phyloP scores from a whole-genome alignment of 1,139 yeast species.

The Taiozyma sp. region DNA sequence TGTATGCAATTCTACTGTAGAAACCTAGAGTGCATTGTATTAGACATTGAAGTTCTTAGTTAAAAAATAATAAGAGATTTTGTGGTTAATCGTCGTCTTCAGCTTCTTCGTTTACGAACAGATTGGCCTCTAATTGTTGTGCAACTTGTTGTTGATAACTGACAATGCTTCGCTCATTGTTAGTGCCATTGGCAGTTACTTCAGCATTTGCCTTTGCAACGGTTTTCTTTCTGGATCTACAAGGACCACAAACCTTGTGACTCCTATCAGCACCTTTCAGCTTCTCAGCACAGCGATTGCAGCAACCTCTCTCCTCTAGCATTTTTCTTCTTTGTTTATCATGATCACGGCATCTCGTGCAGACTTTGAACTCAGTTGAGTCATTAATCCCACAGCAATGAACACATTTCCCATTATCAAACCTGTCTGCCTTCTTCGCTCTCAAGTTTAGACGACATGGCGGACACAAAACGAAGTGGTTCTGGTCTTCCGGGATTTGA shows the following conservation, averaged over 20 bases:
- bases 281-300: constrained; percentile 54
- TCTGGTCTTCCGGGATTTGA: constrained; percentile 43
- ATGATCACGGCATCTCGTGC: constrained; percentile 55
- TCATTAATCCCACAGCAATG: constrained; percentile 63
- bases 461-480: constrained; percentile 53
- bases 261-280: constrained; percentile 41
- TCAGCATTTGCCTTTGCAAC: constrained; percentile 2
- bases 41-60: background rate
- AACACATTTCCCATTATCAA: constrained; percentile 59
- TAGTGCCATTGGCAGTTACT: constrained; percentile 1
- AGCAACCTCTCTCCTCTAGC: constrained; percentile 51
- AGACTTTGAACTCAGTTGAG: constrained; percentile 47
- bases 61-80: background rate
- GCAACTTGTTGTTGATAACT: constrained; percentile 9
- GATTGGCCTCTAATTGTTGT: constrained; percentile 18
- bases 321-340: constrained; percentile 52
- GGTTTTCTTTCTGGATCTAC: constrained; percentile 50
- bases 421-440: constrained; percentile 50
- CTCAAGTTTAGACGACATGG: constrained; percentile 51
- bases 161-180: constrained; percentile 5
- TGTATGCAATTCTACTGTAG: background rate
- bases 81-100: background rate
- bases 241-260: constrained; percentile 49
- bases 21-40: too few species aligned
- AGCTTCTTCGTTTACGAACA: constrained; percentile 9